Evolutionary conservation across 2,329 filamentous ascomycete genomes (phyloP), one percentile per base, ranked within the genome.

Genomic region (Akanthomyces lecanii): DNA sequence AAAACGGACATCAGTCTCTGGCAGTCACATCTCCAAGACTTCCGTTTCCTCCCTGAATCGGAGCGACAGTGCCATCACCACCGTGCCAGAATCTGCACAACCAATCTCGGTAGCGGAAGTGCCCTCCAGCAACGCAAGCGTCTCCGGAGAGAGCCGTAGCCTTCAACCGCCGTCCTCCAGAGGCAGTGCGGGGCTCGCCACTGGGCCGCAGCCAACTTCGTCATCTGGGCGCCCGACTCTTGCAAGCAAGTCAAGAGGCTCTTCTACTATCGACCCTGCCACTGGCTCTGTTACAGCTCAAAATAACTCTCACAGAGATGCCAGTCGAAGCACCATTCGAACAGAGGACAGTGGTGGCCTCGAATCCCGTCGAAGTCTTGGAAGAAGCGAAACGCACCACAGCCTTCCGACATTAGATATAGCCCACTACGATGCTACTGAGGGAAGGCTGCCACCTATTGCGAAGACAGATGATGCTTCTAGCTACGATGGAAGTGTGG

Each of bases 281-380:
- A 79, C 84, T 36, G 76, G 81, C 1, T 79, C 84, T 4, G 74
- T 82, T 14, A 81, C 81, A 56, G 78, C 82, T 62, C 80, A 83
- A 63, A 76, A 73, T 64, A 82, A 85, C 55, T 77, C 83, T 61
- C 80, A 83, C 63, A 76, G 74, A 64, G 82, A 86, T 59, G 71
- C 72, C 25, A 73, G 74, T 54, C 79, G 82, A 53, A 78, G 73
- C 38, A 72, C 77, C 1, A 68, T 73, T 25, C 77, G 75, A 40
- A 71, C 73, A 1, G 81, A 84, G 21, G 81, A 83, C 33, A 72
- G 72, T n/a, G 69, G 73, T n/a, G 72, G 68, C 56, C 76, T 73
- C 44, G 71, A 69, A 23, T 72, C 73, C 40, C 71, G 71, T 40
- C 75, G 77, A 64, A 82, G 78, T 65, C 73, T 79, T 55, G 77